Base-by-base conservation (phyloP, 495 filamentous ascomycete species). In the Penicilliopsis zonata region DNA sequence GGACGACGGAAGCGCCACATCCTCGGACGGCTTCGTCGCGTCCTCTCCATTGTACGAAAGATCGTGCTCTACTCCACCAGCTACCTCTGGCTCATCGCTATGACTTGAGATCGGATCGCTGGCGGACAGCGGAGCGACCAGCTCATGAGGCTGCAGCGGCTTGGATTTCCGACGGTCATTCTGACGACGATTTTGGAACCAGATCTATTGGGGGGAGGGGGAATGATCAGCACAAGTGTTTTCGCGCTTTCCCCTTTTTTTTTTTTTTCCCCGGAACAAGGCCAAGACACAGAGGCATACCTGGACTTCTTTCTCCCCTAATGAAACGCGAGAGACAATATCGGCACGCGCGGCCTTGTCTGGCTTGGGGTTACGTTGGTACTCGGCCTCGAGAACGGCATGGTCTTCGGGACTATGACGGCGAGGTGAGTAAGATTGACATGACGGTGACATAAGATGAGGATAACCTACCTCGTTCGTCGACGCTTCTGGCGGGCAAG, bases 121-220 rank as follows among this genome's bases (percentile, higher is more conserved):
- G 30, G 65, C 53, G 44, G 66, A 70, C 36, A 61, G 59, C 13
- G 77, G 68, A 17, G 67, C 70, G 9, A 73, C 64, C 17, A 92
- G 70, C 53, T 94, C 85, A 46, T 92, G 76, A 14, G 82, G 77
- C 18, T 85, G 70, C 13, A 94, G 65, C 16, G 90, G 90, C 38
- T 84, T 80, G 33, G 86, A 82, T 63, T 88, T 93, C 35, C 92
- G 74, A 34, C 92, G 75, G 46, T 86, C 79, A 57, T 86, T 93
- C 52, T 99, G 92, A 38, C 92, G 74, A 50, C 87, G 77, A 46
- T 99, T 99, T 51, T 96, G 92, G 57, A 99, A 99, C 92, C 92
- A 99, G 44, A 99, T 94, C 90, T 98, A 52, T 18, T 35, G 9
- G 18, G 24, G 20, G 26, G 28, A 18, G 31, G 29, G 37, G 37